Conservation (phyloP, 2,329 filamentous ascomycete genomes). For the Curvularia verruculosa region DNA sequence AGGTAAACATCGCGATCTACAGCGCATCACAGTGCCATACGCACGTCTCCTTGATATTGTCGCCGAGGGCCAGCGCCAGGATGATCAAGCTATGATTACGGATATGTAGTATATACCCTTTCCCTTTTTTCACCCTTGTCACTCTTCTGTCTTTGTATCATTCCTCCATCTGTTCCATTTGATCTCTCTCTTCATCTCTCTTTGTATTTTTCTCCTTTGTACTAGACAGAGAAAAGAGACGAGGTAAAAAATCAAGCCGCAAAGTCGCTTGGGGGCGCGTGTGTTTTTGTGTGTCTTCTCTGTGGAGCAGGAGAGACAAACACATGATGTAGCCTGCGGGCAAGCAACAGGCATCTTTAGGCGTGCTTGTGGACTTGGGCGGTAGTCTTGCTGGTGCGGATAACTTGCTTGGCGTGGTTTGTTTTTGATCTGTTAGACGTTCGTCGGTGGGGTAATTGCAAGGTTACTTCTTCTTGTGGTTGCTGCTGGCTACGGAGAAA, state of each 20-base stretch:
- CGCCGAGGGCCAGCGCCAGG: slow-evolving; percentile 31
- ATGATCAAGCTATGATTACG: slow-evolving; percentile 46
- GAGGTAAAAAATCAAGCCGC: background rate
- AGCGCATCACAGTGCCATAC: slow-evolving; percentile 93
- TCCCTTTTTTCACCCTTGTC: background rate
- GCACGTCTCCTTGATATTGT: slow-evolving; percentile 63
- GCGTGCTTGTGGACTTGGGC: background rate
- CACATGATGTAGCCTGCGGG: background rate
- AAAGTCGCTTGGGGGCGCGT: background rate
- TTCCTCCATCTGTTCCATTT: background rate
- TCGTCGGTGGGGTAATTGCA: background rate
- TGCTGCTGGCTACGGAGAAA: background rate
- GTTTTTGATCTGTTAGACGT: background rate
- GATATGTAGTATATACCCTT: slow-evolving; percentile 34
- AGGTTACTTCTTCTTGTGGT: background rate
- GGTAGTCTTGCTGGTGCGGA: background rate
- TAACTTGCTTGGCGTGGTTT: background rate
- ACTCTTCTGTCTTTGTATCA: background rate
- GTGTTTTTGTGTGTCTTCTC: background rate
- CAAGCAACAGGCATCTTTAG: background rate
- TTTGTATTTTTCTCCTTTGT: slow-evolving; percentile 2
- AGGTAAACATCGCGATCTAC: slow-evolving; percentile 96
- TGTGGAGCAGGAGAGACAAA: background rate
- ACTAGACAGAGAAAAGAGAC: slow-evolving; percentile 1
- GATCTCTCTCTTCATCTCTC: background rate